Evolutionary conservation across 306 rosid genomes (phyloP).

Genomic region (Glycyrrhiza uralensis): DNA sequence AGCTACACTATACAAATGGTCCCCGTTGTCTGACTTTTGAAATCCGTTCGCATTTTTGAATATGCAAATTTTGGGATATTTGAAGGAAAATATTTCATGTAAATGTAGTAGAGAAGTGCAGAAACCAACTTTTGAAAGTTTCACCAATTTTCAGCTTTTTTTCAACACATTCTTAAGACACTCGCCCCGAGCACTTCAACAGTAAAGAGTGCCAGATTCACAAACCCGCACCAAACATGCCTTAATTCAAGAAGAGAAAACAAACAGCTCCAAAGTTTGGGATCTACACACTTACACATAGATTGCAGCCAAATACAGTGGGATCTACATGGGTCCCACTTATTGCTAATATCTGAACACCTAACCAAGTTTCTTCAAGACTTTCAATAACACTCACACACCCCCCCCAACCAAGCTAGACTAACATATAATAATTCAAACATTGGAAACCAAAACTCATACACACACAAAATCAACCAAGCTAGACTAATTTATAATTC

Average conservation of each 20-base stretch:
- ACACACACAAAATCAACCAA: not conserved
- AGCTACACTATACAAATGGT: not conserved
- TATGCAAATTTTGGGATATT: not conserved
- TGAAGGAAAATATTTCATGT: not conserved
- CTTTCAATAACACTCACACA: not conserved
- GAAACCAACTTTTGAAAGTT: not conserved
- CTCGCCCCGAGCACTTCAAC: not conserved
- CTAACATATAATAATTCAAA: conserved; percentile 21
- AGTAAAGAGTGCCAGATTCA: not conserved
- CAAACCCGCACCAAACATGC: not conserved
- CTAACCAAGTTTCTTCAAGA: not conserved
- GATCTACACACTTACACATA: not conserved
- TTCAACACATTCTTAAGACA: not conserved
- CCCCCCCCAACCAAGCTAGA: not conserved
- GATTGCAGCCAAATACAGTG: not conserved
- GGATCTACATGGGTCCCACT: not conserved
- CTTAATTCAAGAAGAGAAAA: not conserved
- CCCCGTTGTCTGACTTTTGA: not conserved
- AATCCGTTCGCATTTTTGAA: not conserved
- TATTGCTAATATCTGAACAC: not conserved
- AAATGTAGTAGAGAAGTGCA: not conserved
- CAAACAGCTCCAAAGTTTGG: not conserved
- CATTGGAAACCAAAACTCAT: conserved; percentile 7
- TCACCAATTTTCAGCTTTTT: conserved; percentile 10
- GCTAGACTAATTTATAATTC: conserved; percentile 8